Conservation (phyloP, 2,329 filamentous ascomycete species). For the Leptographium flavum region DNA sequence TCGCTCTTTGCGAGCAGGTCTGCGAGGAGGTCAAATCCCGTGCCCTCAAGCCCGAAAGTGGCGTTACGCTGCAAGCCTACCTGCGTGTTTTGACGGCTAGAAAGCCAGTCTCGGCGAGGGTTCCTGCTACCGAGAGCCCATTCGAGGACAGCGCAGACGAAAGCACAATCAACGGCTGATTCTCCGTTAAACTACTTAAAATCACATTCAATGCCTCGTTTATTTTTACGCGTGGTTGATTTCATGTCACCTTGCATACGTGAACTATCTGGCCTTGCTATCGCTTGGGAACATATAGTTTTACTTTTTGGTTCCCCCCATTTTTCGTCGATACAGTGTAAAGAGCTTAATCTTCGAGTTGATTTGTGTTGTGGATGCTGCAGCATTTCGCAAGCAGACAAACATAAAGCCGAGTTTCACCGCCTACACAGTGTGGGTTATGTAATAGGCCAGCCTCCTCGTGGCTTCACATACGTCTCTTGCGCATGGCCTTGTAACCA, state of each 20-base stretch:
- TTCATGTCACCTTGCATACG: too few species aligned
- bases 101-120: conserved; percentile 24
- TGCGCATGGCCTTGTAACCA: not conserved
- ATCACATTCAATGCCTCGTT: not conserved
- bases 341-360: too few species aligned
- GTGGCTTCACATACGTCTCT: not conserved
- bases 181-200: too few species aligned
- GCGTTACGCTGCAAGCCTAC: conserved; percentile 29
- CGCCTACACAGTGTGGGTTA: not conserved
- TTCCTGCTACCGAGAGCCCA: too few species aligned
- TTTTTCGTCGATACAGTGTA: too few species aligned
- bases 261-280: too few species aligned
- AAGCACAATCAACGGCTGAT: conserved; percentile 7
- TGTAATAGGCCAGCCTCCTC: not conserved
- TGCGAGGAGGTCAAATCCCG: conserved; percentile 33
- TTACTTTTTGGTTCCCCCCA: not conserved
- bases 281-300: too few species aligned
- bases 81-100: conserved; percentile 33
- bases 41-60: conserved; percentile 29
- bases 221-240: not conserved
- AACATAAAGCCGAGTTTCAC: not conserved
- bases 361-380: too few species aligned
- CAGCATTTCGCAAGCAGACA: too few species aligned
- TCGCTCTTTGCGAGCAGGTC: conserved; percentile 29
- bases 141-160: conserved; percentile 4